A percentile compares a stretch with the other conserved stretches of the same genome.
These are phyloP conservation scores for Lodderomyces elongisporus DNA, from an alignment of 1,139 yeast genomes.

Conservation along the genomic window DNA sequence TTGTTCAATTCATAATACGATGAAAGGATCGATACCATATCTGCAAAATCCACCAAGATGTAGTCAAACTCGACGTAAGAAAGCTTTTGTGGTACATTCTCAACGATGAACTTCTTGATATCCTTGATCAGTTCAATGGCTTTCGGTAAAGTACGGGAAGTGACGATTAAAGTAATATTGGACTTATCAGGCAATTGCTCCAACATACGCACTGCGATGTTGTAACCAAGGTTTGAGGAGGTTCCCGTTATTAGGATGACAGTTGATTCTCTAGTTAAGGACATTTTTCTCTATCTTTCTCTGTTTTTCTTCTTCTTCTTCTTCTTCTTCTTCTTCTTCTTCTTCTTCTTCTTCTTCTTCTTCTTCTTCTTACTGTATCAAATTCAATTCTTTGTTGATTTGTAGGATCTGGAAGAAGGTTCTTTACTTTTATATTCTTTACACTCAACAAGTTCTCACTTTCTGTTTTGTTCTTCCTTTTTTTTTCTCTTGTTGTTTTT, in stretches of 20 bases:
- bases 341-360: no score
- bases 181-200: conserved; percentile 49
- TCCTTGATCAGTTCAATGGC: conserved; percentile 69
- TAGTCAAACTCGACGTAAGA: conserved; percentile 73
- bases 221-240: conserved; percentile 74
- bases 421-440: no score
- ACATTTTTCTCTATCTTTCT: conserved; percentile 13
- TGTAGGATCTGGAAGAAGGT: no score
- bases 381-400: no score
- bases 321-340: no score
- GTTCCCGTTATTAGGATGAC: conserved; percentile 46
- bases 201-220: conserved; percentile 74
- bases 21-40: conserved; percentile 77
- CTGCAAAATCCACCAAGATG: conserved; percentile 78
- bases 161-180: conserved; percentile 72
- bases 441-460: no score
- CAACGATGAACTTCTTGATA: conserved; percentile 49
- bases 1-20: conserved; percentile 68
- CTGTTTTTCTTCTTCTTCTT: no score
- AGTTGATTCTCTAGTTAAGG: conserved; percentile 19
- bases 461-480: no score
- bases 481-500: no score
- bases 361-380: no score
- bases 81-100: conserved; percentile 26
- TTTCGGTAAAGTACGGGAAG: conserved; percentile 82